Evolutionary conservation across 129 eudicot genomes (phyloP), one percentile per base, ranked within the genome.

Genomic region (Helichrysum umbraculigerum): DNA sequence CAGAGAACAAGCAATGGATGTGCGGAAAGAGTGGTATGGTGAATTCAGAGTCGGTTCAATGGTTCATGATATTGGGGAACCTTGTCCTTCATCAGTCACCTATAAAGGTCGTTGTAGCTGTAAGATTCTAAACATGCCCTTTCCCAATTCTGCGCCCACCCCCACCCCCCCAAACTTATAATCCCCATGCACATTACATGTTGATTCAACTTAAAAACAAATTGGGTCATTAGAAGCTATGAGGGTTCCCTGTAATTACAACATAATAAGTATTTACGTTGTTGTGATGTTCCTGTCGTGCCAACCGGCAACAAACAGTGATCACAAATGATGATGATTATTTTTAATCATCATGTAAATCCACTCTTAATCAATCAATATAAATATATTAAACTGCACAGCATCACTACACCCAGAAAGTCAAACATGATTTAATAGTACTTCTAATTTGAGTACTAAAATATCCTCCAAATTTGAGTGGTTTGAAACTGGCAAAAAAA

Each of bases 31-130:
- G 90, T 14, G 86, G 96, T 60, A 54, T 89, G 4, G 89, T 90
- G 74, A 90, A 86, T 86, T 73, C 90, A 66, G 81, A 75, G 96
- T 88, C 76, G 67, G 95, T 81, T 86, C 98, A n/a, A 88, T 93
- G 69, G 96, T 89, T 84, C 93, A 90, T 76, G 93, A 92, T 79
- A 88, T 93, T 70, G 96, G 98, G 83, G 98, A 90, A 74, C 98
- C 98, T 73, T 93, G 98, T 82, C n/a, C 95, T 93, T 81, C 90
- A 85, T 81, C 98, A 88, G 52, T 88, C 96, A 57, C 90, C 96
- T 37, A 84, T 92, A 78, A 88, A 88, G 95, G 96, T 88, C 88
- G 89, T 84, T 80, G 81, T 39, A 77, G 77, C 93, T 74, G 91
- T 89, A 87, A 87, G 92, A 81, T 76, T 82, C 88, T 70, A 29